Evolutionary conservation across 768 basidiomycete genomes (phyloP).

Genomic region (Boletus eberwhitei): DNA sequence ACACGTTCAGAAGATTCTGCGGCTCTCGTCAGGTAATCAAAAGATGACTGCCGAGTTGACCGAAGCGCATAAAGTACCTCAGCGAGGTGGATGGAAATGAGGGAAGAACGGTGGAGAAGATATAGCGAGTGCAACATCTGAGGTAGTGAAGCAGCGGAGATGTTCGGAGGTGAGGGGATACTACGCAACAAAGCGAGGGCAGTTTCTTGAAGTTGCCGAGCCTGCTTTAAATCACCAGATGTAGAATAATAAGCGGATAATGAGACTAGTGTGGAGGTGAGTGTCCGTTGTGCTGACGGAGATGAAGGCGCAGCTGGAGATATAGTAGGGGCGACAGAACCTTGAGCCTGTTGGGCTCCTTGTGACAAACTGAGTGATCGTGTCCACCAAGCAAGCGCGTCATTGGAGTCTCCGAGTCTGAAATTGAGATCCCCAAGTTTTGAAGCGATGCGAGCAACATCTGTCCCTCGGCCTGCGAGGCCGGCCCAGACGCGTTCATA

Average conservation of each 20-base stretch:
- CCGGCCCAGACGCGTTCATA: constrained; percentile 59
- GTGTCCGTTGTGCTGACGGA: constrained; percentile 59
- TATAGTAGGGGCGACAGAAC: constrained; percentile 24
- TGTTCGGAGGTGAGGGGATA: constrained; percentile 45
- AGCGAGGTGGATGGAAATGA: constrained; percentile 69
- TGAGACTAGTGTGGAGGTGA: constrained; percentile 63
- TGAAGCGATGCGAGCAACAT: constrained; percentile 53
- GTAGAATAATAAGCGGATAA: constrained; percentile 68
- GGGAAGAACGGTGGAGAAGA: constrained; percentile 69
- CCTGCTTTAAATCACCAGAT: constrained; percentile 51
- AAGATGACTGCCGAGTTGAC: constrained; percentile 41
- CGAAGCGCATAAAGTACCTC: constrained; percentile 60
- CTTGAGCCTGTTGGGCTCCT: constrained; percentile 26
- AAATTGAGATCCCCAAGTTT: constrained; percentile 67
- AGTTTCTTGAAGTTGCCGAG: constrained; percentile 53
- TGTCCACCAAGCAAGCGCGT: constrained; percentile 68
- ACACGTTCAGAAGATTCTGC: constrained; percentile 69
- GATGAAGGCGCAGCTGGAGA: constrained; percentile 47
- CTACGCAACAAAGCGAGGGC: constrained; percentile 54
- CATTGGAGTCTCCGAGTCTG: constrained; percentile 48
- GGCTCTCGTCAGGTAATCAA: constrained; percentile 56
- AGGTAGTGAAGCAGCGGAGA: constrained; percentile 46
- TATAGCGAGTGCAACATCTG: constrained; percentile 63
- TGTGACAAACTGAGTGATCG: constrained; percentile 49
- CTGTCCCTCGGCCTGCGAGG: constrained; percentile 36